Evolutionary conservation across 2,329 filamentous ascomycete genomes (phyloP).

Genomic region (Cordyceps sp.): DNA sequence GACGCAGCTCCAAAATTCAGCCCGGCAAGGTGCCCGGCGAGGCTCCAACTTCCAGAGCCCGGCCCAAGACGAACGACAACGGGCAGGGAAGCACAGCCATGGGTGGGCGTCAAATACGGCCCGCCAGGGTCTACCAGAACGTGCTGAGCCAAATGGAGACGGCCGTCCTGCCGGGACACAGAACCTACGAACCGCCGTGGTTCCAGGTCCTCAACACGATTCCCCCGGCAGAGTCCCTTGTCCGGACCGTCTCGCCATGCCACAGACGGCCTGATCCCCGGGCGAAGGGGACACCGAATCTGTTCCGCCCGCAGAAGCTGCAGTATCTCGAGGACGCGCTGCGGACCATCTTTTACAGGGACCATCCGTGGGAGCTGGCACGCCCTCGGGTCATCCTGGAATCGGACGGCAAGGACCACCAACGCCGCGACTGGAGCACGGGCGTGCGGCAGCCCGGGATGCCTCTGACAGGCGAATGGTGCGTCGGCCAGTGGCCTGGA

Average conservation of each 20-base stretch:
- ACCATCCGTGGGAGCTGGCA: conserved; percentile 96
- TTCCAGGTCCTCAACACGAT: conserved; percentile 31
- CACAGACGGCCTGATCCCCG: conserved; percentile 27
- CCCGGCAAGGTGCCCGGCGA: not conserved
- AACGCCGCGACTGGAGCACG: conserved; percentile 63
- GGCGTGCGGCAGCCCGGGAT: conserved; percentile 58
- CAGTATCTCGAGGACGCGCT: conserved; percentile 71
- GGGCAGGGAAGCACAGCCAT: conserved; percentile 9
- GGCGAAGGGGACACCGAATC: conserved; percentile 41
- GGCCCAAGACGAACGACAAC: not conserved
- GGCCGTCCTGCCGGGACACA: conserved; percentile 17
- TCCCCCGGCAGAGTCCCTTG: conserved; percentile 41
- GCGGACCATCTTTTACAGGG: conserved; percentile 68
- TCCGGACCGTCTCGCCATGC: conserved; percentile 32
- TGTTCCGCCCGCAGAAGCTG: conserved; percentile 69
- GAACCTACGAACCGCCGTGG: conserved; percentile 27
- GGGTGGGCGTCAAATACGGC: conserved; percentile 26
- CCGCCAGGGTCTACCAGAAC: conserved; percentile 29
- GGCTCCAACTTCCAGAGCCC: too few relatives aligned
- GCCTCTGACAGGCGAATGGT: conserved; percentile 74
- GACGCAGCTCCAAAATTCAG: conserved; percentile 6
- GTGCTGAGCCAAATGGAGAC: conserved; percentile 26
- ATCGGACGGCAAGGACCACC: conserved; percentile 65
- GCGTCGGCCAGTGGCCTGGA: conserved; percentile 9
- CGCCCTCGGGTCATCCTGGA: conserved; percentile 75